Percentiles rank a stretch among this genome's conserved stretches.
These are phyloP conservation scores for Globisporangium abappressorium DNA, from an alignment of 352 stramenopile genomes.

Conservation along the genomic window DNA sequence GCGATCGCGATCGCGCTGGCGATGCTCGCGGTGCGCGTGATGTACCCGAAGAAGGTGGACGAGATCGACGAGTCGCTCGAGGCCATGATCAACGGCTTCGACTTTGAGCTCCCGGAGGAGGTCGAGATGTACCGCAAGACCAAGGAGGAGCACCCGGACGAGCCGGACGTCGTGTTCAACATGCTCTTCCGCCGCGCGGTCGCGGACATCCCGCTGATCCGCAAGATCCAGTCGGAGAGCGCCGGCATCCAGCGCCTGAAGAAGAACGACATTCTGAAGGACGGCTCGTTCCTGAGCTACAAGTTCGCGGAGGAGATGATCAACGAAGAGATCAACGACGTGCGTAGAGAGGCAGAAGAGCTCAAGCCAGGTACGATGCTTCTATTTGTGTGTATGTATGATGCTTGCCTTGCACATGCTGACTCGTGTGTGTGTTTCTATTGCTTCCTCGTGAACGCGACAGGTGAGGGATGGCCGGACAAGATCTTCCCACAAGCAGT, in stretches of 20 bases:
- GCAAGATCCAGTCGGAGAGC: conserved; percentile 86
- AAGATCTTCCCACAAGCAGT: conserved; percentile 87
- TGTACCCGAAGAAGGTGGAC: conserved; percentile 67
- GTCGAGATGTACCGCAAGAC: conserved; percentile 74
- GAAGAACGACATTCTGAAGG: conserved; percentile 88
- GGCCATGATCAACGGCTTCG: conserved; percentile 88
- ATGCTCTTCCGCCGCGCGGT: conserved; percentile 81
- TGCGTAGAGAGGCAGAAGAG: conserved; percentile 73
- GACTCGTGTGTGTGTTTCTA: not conserved
- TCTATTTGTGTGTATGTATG: not conserved
- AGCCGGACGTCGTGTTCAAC: conserved; percentile 74
- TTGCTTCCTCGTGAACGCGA: not conserved
- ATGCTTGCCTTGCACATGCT: not conserved
- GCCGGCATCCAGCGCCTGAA: conserved; percentile 81
- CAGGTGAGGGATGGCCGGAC: conserved; percentile 82
- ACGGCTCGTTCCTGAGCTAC: conserved; percentile 85
- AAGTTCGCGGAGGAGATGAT: conserved; percentile 87
- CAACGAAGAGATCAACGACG: conserved; percentile 85
- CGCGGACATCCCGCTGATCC: conserved; percentile 81
- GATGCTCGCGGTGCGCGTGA: conserved; percentile 58
- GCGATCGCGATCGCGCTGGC: conserved; percentile 55
- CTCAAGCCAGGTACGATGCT: conserved; percentile 65
- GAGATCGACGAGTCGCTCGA: conserved; percentile 78
- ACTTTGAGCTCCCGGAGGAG: conserved; percentile 81
- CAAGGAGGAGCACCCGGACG: conserved; percentile 59